A percentile compares a stretch with the other conserved stretches of the same genome.
Conservation (phyloP, 2,329 filamentous ascomycete species). For the Venturia effusa region DNA sequence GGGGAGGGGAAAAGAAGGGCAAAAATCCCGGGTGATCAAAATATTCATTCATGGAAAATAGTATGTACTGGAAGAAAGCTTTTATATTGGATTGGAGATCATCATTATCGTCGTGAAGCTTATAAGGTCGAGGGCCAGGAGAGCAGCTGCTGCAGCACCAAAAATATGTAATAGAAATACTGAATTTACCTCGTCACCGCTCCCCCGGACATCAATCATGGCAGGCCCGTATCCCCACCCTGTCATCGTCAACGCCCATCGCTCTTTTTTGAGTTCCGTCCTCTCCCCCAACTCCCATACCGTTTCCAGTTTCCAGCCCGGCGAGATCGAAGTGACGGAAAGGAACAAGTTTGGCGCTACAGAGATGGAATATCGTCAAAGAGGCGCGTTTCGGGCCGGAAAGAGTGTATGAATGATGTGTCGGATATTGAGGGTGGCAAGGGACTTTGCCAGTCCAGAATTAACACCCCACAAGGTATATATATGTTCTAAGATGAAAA, state of each 20-base stretch:
- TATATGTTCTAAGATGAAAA: neutral
- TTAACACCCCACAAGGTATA: neutral
- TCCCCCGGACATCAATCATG: slow-evolving; percentile 2
- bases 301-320: neutral
- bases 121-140: neutral
- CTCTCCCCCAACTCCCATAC: neutral
- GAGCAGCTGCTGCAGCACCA: too few relatives aligned
- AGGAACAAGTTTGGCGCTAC: neutral
- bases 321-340: neutral
- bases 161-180: neutral
- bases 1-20: too few relatives aligned
- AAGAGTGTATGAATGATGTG: neutral
- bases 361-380: neutral
- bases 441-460: neutral
- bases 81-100: slow-evolving; percentile 2
- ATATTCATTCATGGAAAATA: too few relatives aligned
- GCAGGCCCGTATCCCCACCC: neutral
- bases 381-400: neutral
- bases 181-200: neutral
- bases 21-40: too few relatives aligned
- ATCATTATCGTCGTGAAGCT: neutral
- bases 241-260: neutral
- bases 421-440: neutral
- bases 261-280: neutral
- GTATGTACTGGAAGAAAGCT: too few relatives aligned